Conservation (phyloP, 257 asterid genomes). For the Misopates orontium region DNA sequence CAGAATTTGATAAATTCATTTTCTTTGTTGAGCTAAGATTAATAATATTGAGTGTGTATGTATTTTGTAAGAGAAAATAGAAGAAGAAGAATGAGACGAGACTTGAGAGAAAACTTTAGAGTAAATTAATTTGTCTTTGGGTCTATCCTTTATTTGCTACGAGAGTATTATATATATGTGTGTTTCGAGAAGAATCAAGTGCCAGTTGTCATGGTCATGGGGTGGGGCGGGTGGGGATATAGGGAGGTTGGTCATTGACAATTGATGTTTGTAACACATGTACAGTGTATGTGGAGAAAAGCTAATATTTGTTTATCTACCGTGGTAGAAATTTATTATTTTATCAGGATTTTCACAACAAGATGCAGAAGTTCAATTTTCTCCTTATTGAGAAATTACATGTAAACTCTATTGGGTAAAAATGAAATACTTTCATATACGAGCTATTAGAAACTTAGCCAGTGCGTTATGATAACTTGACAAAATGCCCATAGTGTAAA, state of each 20-base stretch:
- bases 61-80: constrained; percentile 24
- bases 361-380: too few species aligned
- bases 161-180: constrained; percentile 37
- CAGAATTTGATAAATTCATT: constrained; percentile 71
- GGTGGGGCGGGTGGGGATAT: constrained; percentile 1
- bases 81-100: constrained; percentile 17
- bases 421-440: too few species aligned
- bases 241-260: constrained; percentile 29
- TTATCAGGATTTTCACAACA: too few species aligned
- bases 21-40: not conserved
- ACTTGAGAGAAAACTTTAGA: constrained; percentile 46
- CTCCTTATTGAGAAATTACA: too few species aligned
- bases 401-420: too few species aligned
- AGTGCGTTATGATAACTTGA: too few species aligned
- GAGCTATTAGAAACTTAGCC: too few species aligned
- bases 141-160: constrained; percentile 41
- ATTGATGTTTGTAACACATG: constrained; percentile 36
- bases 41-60: not conserved
- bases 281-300: constrained; percentile 30
- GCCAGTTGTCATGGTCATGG: constrained; percentile 67
- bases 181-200: constrained; percentile 63
- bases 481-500: too few species aligned
- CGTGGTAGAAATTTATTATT: not conserved
- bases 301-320: constrained; percentile 21
- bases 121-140: constrained; percentile 63